Evolutionary conservation across 2,329 filamentous ascomycete species (phyloP).

Genomic region (Uncinocarpus reesii): DNA sequence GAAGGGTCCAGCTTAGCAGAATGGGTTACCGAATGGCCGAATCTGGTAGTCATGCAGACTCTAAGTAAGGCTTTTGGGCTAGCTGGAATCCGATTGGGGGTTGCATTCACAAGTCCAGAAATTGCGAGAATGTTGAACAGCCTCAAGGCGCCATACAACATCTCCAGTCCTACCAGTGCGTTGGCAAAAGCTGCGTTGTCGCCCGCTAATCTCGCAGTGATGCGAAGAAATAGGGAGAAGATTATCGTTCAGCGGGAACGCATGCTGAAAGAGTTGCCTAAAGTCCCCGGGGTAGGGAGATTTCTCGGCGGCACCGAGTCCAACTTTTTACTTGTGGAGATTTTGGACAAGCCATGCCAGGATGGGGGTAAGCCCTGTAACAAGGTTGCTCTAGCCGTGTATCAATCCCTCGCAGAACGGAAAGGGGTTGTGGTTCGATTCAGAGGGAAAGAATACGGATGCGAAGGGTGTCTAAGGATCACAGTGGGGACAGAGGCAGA

Average conservation of each 20-base stretch:
- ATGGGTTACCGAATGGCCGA: constrained; percentile 86
- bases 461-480: constrained; percentile 76
- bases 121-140: constrained; percentile 77
- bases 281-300: constrained; percentile 65
- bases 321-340: constrained; percentile 87
- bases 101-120: constrained; percentile 63
- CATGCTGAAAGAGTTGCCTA: constrained; percentile 60
- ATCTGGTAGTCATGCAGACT: constrained; percentile 95
- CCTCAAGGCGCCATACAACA: constrained; percentile 93
- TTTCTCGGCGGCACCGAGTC: constrained; percentile 69
- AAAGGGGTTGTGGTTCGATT: constrained; percentile 89
- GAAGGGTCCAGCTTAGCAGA: constrained; percentile 73
- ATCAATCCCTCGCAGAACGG: constrained; percentile 72
- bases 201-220: constrained; percentile 56
- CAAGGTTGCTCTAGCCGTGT: constrained; percentile 63
- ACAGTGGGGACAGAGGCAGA: constrained; percentile 86
- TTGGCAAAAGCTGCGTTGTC: constrained; percentile 66
- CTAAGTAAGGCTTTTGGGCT: constrained; percentile 96
- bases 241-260: constrained; percentile 70
- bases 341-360: constrained; percentile 53
- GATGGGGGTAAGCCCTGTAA: constrained; percentile 65
- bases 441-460: constrained; percentile 83
- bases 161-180: constrained; percentile 75
- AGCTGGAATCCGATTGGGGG: constrained; percentile 82
- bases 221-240: constrained; percentile 58